Percentiles rank a stretch among this genome's conserved stretches.
Conservation (phyloP, 768 basidiomycete species). For the Kwoniella mangroviensis region DNA sequence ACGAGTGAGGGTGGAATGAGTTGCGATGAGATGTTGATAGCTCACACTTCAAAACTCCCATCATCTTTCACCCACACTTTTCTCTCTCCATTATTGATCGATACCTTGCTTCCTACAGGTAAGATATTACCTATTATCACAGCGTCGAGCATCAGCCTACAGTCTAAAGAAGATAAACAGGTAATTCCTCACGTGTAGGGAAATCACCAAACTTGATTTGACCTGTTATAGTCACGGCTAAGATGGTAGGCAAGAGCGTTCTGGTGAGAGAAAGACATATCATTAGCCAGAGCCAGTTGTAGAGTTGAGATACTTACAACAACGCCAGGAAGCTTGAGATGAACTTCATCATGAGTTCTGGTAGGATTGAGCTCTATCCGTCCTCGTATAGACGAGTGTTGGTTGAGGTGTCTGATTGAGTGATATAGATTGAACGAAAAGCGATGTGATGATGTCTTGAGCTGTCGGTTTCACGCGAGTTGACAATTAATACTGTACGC, state of each 20-base stretch:
- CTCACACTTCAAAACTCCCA: conserved; percentile 52
- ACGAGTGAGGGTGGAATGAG: not conserved
- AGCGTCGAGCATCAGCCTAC: not conserved
- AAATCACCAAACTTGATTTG: conserved; percentile 10
- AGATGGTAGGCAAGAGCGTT: conserved; percentile 19
- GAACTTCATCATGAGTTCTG: not conserved
- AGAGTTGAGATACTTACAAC: not conserved
- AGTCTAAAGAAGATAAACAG: not conserved
- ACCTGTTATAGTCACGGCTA: conserved; percentile 13
- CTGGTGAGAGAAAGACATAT: not conserved
- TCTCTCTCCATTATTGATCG: conserved; percentile 36
- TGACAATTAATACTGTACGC: too few species aligned
- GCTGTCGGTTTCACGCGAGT: too few species aligned
- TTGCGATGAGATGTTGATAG: not conserved
- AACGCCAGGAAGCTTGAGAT: conserved; percentile 4
- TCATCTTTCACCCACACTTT: conserved; percentile 42
- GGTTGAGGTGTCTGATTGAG: too few species aligned
- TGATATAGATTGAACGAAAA: too few species aligned
- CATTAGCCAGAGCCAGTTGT: not conserved
- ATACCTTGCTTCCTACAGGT: conserved; percentile 29
- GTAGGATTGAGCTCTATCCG: too few species aligned
- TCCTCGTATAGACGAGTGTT: too few species aligned
- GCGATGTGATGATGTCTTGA: too few species aligned
- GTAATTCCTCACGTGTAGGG: conserved; percentile 3
- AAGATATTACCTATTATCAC: conserved; percentile 1